phyloP scores from a whole-genome alignment of 78 protist genomes.

The Emiliania huxleyi region DNA sequence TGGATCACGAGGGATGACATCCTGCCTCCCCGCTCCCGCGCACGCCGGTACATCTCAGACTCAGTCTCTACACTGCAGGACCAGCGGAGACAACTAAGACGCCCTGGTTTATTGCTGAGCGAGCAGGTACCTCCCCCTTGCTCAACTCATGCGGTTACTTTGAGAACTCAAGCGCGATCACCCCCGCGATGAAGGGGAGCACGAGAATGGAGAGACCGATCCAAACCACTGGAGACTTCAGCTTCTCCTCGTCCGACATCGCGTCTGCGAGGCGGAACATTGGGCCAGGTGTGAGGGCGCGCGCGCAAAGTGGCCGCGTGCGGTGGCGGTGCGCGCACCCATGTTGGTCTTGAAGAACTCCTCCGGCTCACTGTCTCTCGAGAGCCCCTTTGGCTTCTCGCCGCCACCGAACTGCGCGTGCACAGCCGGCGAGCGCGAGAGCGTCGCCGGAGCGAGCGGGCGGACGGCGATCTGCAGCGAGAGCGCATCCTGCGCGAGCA shows the following conservation, averaged over 20 bases:
- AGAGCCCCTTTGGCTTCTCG: neutral
- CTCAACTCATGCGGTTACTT: neutral
- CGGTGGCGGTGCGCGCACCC: neutral
- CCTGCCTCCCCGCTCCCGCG: too few species aligned
- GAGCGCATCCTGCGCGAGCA: neutral
- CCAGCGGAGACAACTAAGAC: too few species aligned
- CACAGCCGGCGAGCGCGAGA: neutral
- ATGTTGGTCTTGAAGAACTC: neutral
- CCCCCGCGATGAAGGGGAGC: neutral
- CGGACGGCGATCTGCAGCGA: neutral
- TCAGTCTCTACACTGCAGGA: too few species aligned
- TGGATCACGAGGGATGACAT: too few species aligned
- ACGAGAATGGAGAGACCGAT: neutral
- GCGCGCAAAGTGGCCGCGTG: neutral
- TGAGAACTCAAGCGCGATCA: neutral
- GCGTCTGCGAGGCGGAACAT: neutral
- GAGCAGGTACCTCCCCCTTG: too few species aligned
- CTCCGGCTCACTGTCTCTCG: neutral
- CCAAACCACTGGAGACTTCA: neutral
- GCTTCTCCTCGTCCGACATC: neutral
- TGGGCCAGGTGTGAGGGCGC: neutral
- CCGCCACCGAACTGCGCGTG: neutral
- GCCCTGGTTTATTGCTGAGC: too few species aligned
- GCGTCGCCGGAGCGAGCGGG: neutral
- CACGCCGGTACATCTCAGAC: too few species aligned